Percentiles rank a stretch among this genome's conserved stretches.
Evolutionary conservation across 2,329 filamentous ascomycete genomes (phyloP).

Genomic region (Aspergillus sp.): DNA sequence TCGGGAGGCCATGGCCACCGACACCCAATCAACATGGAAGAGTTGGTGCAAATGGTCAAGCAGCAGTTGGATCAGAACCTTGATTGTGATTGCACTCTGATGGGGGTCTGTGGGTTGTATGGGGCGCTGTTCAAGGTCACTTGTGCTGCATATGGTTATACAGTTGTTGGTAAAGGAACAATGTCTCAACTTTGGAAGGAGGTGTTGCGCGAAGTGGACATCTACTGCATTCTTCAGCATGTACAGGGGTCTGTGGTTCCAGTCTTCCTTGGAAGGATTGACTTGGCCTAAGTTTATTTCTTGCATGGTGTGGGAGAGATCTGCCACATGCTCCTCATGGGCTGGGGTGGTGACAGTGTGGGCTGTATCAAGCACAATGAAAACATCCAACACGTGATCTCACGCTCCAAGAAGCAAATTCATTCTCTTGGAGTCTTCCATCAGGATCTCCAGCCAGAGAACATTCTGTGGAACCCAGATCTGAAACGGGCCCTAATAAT

Average conservation of each 20-base stretch:
- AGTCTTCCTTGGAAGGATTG: conserved; percentile 8
- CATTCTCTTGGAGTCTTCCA: neutral
- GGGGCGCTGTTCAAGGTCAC: conserved; percentile 23
- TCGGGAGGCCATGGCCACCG: conserved; percentile 3
- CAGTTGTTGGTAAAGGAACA: conserved; percentile 24
- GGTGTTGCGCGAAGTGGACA: conserved; percentile 5
- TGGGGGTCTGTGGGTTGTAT: conserved; percentile 16
- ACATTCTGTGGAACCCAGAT: neutral
- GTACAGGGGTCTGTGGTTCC: conserved; percentile 7
- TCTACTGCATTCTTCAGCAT: conserved; percentile 4
- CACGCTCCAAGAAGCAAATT: neutral
- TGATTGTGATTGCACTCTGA: conserved; percentile 17
- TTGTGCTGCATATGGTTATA: conserved; percentile 17
- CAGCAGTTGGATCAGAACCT: conserved; percentile 19
- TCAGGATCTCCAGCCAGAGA: neutral
- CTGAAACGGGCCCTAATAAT: neutral
- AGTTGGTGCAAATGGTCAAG: conserved; percentile 15
- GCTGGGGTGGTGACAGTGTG: neutral
- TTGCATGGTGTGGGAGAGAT: neutral
- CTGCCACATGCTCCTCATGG: neutral
- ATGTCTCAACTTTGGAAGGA: conserved; percentile 4
- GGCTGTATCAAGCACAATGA: neutral
- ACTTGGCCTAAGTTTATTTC: conserved; percentile 5
- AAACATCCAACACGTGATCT: neutral
- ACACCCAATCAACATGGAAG: conserved; percentile 10